These are phyloP conservation scores for Phytopythium cucurbitacearum DNA, from an alignment of 352 stramenopile genomes.

Conservation along the genomic window DNA sequence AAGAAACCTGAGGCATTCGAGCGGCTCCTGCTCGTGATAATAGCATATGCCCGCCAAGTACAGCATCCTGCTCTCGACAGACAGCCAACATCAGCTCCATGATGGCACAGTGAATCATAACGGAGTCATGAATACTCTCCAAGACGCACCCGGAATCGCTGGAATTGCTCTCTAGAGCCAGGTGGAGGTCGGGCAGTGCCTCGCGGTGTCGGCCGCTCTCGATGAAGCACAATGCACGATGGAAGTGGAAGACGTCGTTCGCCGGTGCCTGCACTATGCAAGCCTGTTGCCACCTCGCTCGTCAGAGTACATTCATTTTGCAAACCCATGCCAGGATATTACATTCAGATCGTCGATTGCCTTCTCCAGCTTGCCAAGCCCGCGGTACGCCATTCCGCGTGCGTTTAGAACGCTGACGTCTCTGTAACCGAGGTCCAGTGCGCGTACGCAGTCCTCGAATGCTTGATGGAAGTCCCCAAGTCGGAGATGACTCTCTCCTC, in stretches of 20 bases:
- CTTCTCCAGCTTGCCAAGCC: slow-evolving; percentile 48
- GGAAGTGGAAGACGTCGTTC: slow-evolving; percentile 66
- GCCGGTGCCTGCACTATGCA: slow-evolving; percentile 31
- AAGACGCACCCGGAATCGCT: slow-evolving; percentile 22
- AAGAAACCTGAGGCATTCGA: slow-evolving; percentile 49
- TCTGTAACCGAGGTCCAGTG: slow-evolving; percentile 22
- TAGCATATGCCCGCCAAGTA: slow-evolving; percentile 68
- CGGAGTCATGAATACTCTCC: not conserved
- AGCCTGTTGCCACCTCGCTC: slow-evolving; percentile 12
- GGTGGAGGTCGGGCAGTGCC: slow-evolving; percentile 48
- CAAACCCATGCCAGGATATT: slow-evolving; percentile 2
- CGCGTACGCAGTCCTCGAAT: slow-evolving; percentile 39
- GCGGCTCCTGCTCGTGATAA: slow-evolving; percentile 41
- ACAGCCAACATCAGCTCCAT: slow-evolving; percentile 7
- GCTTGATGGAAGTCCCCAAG: slow-evolving; percentile 36
- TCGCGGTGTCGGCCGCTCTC: slow-evolving; percentile 44
- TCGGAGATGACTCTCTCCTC: slow-evolving; percentile 39
- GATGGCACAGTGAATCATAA: not conserved
- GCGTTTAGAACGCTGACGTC: slow-evolving; percentile 48
- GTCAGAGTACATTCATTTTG: not conserved
- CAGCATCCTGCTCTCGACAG: slow-evolving; percentile 28
- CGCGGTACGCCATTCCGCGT: slow-evolving; percentile 48
- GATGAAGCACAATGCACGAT: slow-evolving; percentile 58
- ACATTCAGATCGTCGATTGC: slow-evolving; percentile 61
- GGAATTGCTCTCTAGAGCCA: slow-evolving; percentile 24